phyloP scores from a whole-genome alignment of 2,329 filamentous ascomycete species.

The Arthrobotrys sphaeroides region DNA sequence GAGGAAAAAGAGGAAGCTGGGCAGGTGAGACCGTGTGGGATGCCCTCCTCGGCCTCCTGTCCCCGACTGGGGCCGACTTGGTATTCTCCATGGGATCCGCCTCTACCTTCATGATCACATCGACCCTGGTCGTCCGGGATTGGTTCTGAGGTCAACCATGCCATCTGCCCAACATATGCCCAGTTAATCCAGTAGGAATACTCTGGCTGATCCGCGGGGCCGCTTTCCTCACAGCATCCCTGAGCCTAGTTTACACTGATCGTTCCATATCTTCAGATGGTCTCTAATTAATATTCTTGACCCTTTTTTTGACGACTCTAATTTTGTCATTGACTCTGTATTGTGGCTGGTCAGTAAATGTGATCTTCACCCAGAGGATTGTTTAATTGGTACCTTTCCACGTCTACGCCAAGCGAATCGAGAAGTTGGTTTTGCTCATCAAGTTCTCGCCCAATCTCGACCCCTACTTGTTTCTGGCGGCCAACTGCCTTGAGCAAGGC shows the following conservation, averaged over 20 bases:
- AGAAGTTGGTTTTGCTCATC: slow-evolving; percentile 76
- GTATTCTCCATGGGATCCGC: too few species aligned
- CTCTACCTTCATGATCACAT: too few species aligned
- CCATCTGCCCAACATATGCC: too few species aligned
- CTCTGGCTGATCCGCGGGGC: too few species aligned
- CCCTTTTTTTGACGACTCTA: slow-evolving; percentile 45
- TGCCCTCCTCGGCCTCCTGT: neutral
- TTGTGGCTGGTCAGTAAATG: neutral
- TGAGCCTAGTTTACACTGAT: neutral
- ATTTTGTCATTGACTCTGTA: slow-evolving; percentile 40
- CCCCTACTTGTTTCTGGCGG: slow-evolving; percentile 79
- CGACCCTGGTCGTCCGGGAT: too few species aligned
- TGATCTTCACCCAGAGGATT: neutral
- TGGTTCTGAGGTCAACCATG: too few species aligned
- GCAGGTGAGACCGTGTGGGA: slow-evolving; percentile 6
- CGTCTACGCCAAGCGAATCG: slow-evolving; percentile 72
- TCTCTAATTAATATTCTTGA: slow-evolving; percentile 38
- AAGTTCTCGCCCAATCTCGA: slow-evolving; percentile 78
- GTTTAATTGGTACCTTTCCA: slow-evolving; percentile 62
- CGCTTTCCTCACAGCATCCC: neutral
- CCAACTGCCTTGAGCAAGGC: slow-evolving; percentile 74
- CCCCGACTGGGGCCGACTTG: too few species aligned
- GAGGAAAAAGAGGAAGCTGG: slow-evolving; percentile 39
- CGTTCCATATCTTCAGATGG: neutral
- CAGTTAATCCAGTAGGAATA: too few species aligned